Conservation (phyloP, 2,329 filamentous ascomycete species). For the Rutstroemia sp. region DNA sequence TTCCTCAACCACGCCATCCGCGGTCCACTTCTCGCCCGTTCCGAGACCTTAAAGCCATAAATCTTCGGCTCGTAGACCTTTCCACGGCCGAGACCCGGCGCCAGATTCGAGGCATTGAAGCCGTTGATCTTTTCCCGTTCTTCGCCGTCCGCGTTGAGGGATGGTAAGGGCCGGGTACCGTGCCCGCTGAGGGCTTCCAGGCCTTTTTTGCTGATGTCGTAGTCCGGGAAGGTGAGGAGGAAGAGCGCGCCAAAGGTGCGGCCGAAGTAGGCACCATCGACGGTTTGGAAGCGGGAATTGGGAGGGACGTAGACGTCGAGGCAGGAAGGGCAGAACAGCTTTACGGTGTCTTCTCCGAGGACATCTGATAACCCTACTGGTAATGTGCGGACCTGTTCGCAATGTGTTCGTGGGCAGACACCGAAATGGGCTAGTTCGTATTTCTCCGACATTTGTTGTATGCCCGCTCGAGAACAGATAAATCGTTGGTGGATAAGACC, state of each 20-base stretch:
- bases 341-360: constrained; percentile 93
- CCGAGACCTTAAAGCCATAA: constrained; percentile 92
- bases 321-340: constrained; percentile 95
- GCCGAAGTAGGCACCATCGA: constrained; percentile 96
- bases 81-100: constrained; percentile 71
- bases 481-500: constrained; percentile 97
- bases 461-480: constrained; percentile 91
- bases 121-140: constrained; percentile 64
- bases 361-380: constrained; percentile 93
- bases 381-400: constrained; percentile 81
- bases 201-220: constrained; percentile 73
- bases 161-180: constrained; percentile 28
- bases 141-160: constrained; percentile 36
- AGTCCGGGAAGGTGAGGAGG: constrained; percentile 96
- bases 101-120: constrained; percentile 78
- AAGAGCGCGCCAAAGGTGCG: constrained; percentile 96
- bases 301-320: constrained; percentile 96
- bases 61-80: constrained; percentile 93
- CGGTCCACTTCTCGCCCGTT: constrained; percentile 81
- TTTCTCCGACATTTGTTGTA: constrained; percentile 99
- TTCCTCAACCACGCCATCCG: constrained; percentile 95
- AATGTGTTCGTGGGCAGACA: constrained; percentile 88
- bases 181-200: constrained; percentile 44
- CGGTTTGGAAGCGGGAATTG: constrained; percentile 93
- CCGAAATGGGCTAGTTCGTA: constrained; percentile 97